Conservation (phyloP, 179 eudicot genomes). For the Spergularia azorica region DNA sequence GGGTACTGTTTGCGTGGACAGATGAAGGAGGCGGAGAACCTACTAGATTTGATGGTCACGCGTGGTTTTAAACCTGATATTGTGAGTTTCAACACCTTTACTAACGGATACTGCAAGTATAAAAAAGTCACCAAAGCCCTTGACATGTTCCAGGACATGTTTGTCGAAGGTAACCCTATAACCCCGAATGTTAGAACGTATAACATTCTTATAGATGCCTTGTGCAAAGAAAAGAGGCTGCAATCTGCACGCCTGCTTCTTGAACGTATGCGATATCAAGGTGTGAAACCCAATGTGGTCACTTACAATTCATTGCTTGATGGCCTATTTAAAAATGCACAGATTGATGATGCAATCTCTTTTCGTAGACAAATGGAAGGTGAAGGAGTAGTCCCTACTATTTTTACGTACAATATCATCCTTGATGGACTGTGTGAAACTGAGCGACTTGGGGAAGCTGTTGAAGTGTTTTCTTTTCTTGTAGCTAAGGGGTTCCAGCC, state of each 20-base stretch:
- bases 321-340: slow-evolving; percentile 34
- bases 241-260: slow-evolving; percentile 26
- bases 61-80: slow-evolving; percentile 33
- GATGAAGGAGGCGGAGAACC: slow-evolving; percentile 29
- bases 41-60: slow-evolving; percentile 33
- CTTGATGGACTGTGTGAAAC: slow-evolving; percentile 29
- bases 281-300: slow-evolving; percentile 20
- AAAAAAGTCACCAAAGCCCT: slow-evolving; percentile 27
- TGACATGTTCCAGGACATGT: slow-evolving; percentile 24
- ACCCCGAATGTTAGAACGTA: slow-evolving; percentile 23
- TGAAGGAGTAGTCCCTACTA: slow-evolving; percentile 17
- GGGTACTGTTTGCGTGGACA: slow-evolving; percentile 36
- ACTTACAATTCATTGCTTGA: slow-evolving; percentile 32
- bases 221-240: slow-evolving; percentile 26
- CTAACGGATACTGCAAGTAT: slow-evolving; percentile 37
- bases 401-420: slow-evolving; percentile 22
- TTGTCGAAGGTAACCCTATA: slow-evolving; percentile 11
- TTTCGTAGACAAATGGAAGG: slow-evolving; percentile 19
- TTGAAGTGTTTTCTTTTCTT: slow-evolving; percentile 10
- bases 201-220: slow-evolving; percentile 29
- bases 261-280: slow-evolving; percentile 25
- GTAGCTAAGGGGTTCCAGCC: slow-evolving; percentile 24
- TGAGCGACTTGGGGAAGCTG: slow-evolving; percentile 13
- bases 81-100: slow-evolving; percentile 35
- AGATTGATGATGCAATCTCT: slow-evolving; percentile 22